Evolutionary conservation across 306 rosid species (phyloP).

Genomic region (Medicago ruthenica): DNA sequence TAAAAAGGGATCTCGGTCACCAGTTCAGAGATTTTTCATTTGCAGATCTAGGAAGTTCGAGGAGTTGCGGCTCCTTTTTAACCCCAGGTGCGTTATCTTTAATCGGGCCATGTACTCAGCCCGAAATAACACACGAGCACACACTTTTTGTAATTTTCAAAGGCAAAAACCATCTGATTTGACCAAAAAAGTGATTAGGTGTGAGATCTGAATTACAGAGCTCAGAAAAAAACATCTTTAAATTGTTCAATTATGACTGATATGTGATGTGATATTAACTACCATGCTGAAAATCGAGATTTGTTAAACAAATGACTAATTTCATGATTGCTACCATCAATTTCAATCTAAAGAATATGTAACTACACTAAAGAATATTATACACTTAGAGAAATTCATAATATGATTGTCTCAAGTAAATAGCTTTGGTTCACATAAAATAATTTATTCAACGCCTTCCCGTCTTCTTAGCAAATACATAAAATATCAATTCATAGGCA

Average conservation of each 20-base stretch:
- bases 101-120: background rate
- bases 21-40: background rate
- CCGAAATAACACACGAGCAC: background rate
- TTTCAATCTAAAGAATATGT: slow-evolving; percentile 14
- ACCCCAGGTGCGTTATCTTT: background rate
- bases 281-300: background rate
- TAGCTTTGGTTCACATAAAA: background rate
- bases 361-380: no score
- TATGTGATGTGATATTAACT: background rate
- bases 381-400: no score
- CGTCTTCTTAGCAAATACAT: no score
- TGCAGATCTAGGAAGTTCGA: background rate
- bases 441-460: background rate
- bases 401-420: no score
- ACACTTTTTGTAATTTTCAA: background rate
- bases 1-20: no score
- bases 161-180: background rate
- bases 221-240: background rate
- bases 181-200: background rate
- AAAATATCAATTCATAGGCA: background rate
- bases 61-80: background rate
- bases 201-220: background rate
- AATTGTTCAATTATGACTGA: background rate
- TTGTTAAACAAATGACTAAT: background rate
- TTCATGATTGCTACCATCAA: slow-evolving; percentile 13